Conservation (phyloP, 179 eudicot species). For the Spinacia oleracea region DNA sequence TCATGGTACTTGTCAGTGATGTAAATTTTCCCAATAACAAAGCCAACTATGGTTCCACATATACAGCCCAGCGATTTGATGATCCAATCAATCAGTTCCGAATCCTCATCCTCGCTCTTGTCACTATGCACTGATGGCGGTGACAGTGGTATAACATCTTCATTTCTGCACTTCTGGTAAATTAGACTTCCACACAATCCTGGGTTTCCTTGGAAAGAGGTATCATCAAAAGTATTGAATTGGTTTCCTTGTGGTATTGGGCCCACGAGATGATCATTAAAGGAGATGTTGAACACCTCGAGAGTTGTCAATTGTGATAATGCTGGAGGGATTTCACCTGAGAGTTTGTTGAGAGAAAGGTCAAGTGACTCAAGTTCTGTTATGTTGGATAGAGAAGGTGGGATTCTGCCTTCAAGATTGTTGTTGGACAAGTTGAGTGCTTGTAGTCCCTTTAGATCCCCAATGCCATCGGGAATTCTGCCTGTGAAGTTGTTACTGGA, state of each 20-base stretch:
- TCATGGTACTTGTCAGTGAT: constrained; percentile 28
- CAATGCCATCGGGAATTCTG: constrained; percentile 29
- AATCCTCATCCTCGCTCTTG: constrained; percentile 3
- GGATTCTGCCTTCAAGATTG: constrained; percentile 31
- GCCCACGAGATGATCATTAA: constrained; percentile 37
- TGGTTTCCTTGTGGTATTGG: constrained; percentile 40
- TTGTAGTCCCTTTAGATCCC: constrained; percentile 31
- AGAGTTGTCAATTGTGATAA: constrained; percentile 29
- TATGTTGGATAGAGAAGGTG: constrained; percentile 31
- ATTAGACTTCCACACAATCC: constrained; percentile 43
- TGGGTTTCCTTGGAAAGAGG: constrained; percentile 34
- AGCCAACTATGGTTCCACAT: constrained; percentile 36
- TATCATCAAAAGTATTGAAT: constrained; percentile 39
- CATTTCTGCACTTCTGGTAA: constrained; percentile 31
- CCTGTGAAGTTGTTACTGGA: constrained; percentile 42
- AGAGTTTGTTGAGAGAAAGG: constrained; percentile 35
- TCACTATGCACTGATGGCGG: neutral
- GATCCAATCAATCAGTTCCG: constrained; percentile 32
- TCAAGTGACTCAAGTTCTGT: constrained; percentile 40
- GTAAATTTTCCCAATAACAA: constrained; percentile 21
- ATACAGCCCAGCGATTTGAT: constrained; percentile 29
- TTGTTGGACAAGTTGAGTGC: constrained; percentile 44
- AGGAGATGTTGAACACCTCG: constrained; percentile 35
- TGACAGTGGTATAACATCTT: neutral
- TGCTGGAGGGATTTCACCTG: constrained; percentile 31